phyloP scores from a whole-genome alignment of 306 rosid species.

The Crotalaria pallida region DNA sequence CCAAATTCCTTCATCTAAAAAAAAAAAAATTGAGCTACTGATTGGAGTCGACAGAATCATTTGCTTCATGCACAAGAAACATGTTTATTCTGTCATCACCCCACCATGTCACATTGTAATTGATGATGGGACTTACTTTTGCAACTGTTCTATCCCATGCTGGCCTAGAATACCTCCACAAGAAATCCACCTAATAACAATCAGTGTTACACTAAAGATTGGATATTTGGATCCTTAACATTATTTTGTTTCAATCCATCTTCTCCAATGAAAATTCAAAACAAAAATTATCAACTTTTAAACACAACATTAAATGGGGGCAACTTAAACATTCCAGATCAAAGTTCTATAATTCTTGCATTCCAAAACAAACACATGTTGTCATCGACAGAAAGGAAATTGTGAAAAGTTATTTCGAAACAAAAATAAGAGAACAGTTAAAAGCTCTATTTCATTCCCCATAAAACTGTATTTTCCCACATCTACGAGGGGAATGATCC shows the following conservation, averaged over 20 bases:
- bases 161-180: too few relatives aligned
- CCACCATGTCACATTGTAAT: not conserved
- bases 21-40: not conserved
- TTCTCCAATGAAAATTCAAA: not conserved
- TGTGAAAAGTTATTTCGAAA: not conserved
- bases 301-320: not conserved
- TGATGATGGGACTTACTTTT: not conserved
- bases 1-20: not conserved
- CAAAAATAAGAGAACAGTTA: not conserved
- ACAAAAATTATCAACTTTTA: not conserved
- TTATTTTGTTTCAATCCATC: not conserved
- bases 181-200: too few relatives aligned
- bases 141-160: not conserved
- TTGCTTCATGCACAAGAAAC: not conserved
- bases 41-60: not conserved
- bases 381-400: not conserved
- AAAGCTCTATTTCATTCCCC: not conserved
- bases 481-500: not conserved
- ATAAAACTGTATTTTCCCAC: not conserved
- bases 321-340: not conserved
- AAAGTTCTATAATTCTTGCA: too few relatives aligned
- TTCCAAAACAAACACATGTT: not conserved
- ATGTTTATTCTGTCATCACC: not conserved
- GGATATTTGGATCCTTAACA: not conserved
- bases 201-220: not conserved